Base-by-base conservation (phyloP, 1,284 basidiomycete genomes). In the Caloboletus firmus region DNA sequence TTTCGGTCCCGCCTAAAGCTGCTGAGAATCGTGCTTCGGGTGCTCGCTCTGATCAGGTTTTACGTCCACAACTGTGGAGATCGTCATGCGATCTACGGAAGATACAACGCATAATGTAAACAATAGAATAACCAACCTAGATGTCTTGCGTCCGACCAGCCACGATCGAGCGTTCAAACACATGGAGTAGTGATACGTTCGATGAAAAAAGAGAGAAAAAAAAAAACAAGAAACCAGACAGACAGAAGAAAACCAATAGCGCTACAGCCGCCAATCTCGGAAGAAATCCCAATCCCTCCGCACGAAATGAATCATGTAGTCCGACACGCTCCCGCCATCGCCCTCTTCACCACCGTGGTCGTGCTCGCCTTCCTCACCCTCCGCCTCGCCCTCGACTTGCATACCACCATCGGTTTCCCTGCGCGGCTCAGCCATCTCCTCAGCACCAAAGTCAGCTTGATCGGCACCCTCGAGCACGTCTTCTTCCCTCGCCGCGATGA, bases 291-390 rank as follows among this genome's bases (percentile, higher is more conserved):
- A 87, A 63, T 97, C 89, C 52, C 72, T 72, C 55, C 85, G 80
- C 26, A 93, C 89, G 62, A 85, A 82, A 7, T 76, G 72, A 45
- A 98, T 77, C 93, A 98, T 95, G 64, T 93, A 96, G 58, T 95
- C 93, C 49, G 90, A 87, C 24, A 90, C 76, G 7, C 85, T 84
- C 6, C 89, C 87, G 28, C 80, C 81, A 40, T 81, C 84, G 12
- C 76, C 77, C 15, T 76, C 76, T 3, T 72, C 76, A n/a, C 64
- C 49, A 0, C 39, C 75, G 6, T 67, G 73, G 0, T 71, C 76
- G 2, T 67, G 73, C 1, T 71, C 75, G 9, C 59, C 73, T 31
- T 71, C 69, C 31, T 65, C 68, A 0, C 7, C 63, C 13, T 44
- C 61, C 59, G 18, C 46, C 26, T 66, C 68, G 2, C 46, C 60